phyloP scores from a whole-genome alignment of 2,329 filamentous ascomycete genomes.

The Corinectria fuckeliana region DNA sequence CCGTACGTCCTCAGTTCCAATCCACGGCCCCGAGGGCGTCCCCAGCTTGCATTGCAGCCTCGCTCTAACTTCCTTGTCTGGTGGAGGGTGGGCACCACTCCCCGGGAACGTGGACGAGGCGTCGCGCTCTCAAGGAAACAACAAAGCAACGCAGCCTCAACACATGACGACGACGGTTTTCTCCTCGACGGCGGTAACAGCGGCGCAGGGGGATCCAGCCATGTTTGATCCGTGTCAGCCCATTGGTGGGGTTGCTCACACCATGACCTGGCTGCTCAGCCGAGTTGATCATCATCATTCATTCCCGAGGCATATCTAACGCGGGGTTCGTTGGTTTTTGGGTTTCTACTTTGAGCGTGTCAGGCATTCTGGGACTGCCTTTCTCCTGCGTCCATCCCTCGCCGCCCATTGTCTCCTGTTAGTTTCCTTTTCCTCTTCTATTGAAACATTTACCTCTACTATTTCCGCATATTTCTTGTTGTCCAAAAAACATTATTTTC shows the following conservation, averaged over 20 bases:
- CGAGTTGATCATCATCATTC: conserved; percentile 5
- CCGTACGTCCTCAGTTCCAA: conserved; percentile 21
- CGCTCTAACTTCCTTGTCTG: conserved; percentile 12
- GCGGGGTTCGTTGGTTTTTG: neutral
- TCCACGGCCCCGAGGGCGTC: conserved; percentile 19
- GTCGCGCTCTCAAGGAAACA: conserved; percentile 11
- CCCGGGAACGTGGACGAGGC: conserved; percentile 22
- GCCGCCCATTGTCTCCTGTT: neutral
- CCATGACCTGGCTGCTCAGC: neutral
- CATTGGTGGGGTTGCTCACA: conserved; percentile 22
- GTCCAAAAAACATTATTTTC: neutral
- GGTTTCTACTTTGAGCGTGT: neutral
- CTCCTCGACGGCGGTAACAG: conserved; percentile 1
- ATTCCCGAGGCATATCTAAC: neutral
- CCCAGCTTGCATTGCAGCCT: conserved; percentile 12
- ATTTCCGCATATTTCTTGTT: no score
- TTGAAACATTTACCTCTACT: no score
- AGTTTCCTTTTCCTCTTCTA: neutral
- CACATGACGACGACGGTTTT: conserved; percentile 11
- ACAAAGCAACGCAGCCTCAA: neutral
- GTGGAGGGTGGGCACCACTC: conserved; percentile 12
- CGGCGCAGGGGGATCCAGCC: conserved; percentile 1
- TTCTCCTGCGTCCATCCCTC: neutral
- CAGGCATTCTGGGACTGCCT: neutral
- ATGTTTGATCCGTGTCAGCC: conserved; percentile 12